These are phyloP conservation scores for Aureobasidium sp. DNA, from an alignment of 2,329 filamentous ascomycete species.

Conservation along the genomic window DNA sequence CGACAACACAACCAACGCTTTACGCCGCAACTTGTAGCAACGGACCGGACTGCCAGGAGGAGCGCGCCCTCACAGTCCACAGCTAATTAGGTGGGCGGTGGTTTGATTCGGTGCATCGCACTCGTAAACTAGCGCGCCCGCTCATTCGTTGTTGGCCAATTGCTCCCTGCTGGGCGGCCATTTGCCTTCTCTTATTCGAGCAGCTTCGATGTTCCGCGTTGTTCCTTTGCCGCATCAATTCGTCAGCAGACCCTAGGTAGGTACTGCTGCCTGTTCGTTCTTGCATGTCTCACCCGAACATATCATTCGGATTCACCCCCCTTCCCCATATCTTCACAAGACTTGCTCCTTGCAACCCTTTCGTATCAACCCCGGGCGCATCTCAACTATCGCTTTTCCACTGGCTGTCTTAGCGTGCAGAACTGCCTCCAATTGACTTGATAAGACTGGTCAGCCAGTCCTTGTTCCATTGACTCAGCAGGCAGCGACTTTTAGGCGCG, in stretches of 20 bases:
- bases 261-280: constrained; percentile 10
- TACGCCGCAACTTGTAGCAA: constrained; percentile 5
- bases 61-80: not conserved
- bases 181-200: constrained; percentile 11
- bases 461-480: constrained; percentile 10
- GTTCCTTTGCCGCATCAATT: constrained; percentile 11
- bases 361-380: not conserved
- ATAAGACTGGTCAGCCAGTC: not conserved
- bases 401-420: not conserved
- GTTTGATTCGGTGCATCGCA: not conserved
- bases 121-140: constrained; percentile 3
- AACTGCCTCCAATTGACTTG: not conserved
- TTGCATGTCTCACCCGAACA: constrained; percentile 10
- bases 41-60: not conserved
- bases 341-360: constrained; percentile 1
- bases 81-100: not conserved
- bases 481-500: constrained; percentile 10
- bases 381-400: not conserved
- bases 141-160: constrained; percentile 6
- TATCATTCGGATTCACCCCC: constrained; percentile 6
- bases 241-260: constrained; percentile 12
- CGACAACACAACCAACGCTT: constrained; percentile 8
- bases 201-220: constrained; percentile 11
- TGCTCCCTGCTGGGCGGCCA: not conserved
- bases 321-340: constrained; percentile 10